Base-by-base conservation (phyloP, 805 yeast species). In the Starmerella khaoyaiensis region DNA sequence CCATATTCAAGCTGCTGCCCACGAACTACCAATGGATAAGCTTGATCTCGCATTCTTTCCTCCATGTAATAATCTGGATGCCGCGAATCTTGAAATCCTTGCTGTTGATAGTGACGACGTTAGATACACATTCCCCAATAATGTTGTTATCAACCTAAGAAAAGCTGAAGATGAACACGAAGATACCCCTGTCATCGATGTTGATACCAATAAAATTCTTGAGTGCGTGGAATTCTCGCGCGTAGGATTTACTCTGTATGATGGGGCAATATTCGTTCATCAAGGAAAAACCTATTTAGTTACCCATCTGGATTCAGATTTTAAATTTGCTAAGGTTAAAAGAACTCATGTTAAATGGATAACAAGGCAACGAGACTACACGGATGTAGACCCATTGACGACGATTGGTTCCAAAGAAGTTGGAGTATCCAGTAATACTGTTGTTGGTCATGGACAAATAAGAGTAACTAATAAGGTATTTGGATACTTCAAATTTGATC, bases 1-100 rank as follows among this genome's bases (percentile, higher is more conserved):
- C 26, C 98, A 90, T 61, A 56, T 86, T 17, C 97, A 86, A 52
- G 90, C 97, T 64, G 95, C 97, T 0, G 94, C 95, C 0, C 79
- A 72, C 55, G 97, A 87, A 52, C 48, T 71, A 20, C 90, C 95
- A 0, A 61, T 87, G 6, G 57, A 37, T 10, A 65, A 62, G 1
- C 53, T 60, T 3, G 95, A 82, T 46, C 46, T 55, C 2, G 53
- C 56, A 35, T 81, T 72, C 60, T 80, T 87, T 54, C 67, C 68
- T 56, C 16, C 37, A 45, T 21, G 32, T 15, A 43, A 29, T 6
- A 23, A 23, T 17, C 3, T 58, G 28, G 34, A 15, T 1, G 32
- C 31, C 3, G 35, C 41, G 15, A 30, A 38, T 1, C 39, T 45
- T 4, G 31, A 19, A 11, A n/a, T 14, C 7, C 28, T 41, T 11